These are phyloP conservation scores for Lipomyces sp. DNA, from an alignment of 805 yeast species.

Conservation along the genomic window DNA sequence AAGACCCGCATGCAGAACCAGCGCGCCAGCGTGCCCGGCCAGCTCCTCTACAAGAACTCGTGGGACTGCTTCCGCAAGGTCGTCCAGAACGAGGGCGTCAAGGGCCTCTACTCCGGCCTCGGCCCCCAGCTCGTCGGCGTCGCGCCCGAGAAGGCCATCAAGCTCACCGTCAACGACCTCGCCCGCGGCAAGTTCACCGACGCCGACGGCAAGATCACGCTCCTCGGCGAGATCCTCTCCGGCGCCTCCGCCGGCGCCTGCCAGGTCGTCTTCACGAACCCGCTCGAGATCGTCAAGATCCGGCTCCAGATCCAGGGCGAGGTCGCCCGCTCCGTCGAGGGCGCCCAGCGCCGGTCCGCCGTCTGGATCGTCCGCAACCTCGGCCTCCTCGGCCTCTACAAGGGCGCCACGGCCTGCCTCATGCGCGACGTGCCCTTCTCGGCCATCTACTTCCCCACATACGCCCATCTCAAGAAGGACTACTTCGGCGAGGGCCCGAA, in stretches of 20 bases:
- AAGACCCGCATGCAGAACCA: slow-evolving; percentile 98
- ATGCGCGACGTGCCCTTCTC: slow-evolving; percentile 94
- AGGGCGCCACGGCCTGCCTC: slow-evolving; percentile 87
- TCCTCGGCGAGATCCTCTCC: slow-evolving; percentile 70
- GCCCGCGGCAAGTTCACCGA: slow-evolving; percentile 71
- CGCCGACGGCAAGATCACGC: slow-evolving; percentile 48
- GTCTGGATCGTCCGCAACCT: slow-evolving; percentile 69
- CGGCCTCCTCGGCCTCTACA: slow-evolving; percentile 82
- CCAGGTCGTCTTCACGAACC: slow-evolving; percentile 94
- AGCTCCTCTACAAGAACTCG: slow-evolving; percentile 65
- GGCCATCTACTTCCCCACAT: slow-evolving; percentile 95
- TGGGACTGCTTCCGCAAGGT: slow-evolving; percentile 82
- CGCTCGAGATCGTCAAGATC: slow-evolving; percentile 91
- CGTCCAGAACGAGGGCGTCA: slow-evolving; percentile 68
- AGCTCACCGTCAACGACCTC: slow-evolving; percentile 87
- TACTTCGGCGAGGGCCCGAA: slow-evolving; percentile 80
- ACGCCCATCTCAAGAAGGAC: slow-evolving; percentile 84
- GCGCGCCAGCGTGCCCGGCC: slow-evolving; percentile 51
- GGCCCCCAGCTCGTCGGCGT: slow-evolving; percentile 95
- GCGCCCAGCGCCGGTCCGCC: slow-evolving; percentile 53
- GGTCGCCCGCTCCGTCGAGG: slow-evolving; percentile 42
- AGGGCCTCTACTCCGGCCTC: slow-evolving; percentile 87
- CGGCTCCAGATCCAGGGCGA: slow-evolving; percentile 93
- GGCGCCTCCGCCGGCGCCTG: slow-evolving; percentile 96
- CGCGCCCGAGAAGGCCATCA: slow-evolving; percentile 97